phyloP scores from a whole-genome alignment of 176 grass and related monocot genomes.

The Zea luxurians region DNA sequence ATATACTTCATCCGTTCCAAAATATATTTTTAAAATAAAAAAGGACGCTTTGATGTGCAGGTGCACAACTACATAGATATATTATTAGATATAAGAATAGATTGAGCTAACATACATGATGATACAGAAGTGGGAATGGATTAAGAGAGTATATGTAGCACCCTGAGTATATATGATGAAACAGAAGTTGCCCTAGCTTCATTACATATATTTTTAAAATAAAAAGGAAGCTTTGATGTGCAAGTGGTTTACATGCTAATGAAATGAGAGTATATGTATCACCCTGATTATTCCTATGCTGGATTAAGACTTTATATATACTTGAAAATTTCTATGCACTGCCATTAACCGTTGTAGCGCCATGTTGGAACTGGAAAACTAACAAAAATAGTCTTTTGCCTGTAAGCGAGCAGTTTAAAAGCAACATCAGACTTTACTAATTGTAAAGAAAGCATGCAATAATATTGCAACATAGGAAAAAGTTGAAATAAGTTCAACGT shows the following conservation, averaged over 20 bases:
- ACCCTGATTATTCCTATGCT: background rate
- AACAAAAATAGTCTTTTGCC: background rate
- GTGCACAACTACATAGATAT: background rate
- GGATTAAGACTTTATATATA: background rate
- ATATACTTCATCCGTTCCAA: background rate
- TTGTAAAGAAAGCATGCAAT: conserved; percentile 29
- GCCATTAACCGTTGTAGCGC: background rate
- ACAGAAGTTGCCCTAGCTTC: no score
- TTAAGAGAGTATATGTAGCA: no score
- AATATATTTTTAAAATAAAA: background rate
- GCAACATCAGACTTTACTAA: background rate
- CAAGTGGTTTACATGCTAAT: background rate
- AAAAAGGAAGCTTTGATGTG: no score
- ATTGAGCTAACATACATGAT: background rate
- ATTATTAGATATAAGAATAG: background rate
- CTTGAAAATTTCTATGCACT: background rate
- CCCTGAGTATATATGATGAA: no score
- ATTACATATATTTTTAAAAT: no score
- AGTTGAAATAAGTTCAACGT: background rate
- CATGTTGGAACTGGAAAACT: background rate
- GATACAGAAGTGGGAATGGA: background rate
- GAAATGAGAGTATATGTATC: background rate
- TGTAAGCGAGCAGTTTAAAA: background rate
- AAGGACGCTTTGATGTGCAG: background rate
- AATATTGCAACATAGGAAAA: conserved; percentile 16